Evolutionary conservation across 371 early-diverging fungal genomes (phyloP).

Genomic region (Apophysomyces sp.): DNA sequence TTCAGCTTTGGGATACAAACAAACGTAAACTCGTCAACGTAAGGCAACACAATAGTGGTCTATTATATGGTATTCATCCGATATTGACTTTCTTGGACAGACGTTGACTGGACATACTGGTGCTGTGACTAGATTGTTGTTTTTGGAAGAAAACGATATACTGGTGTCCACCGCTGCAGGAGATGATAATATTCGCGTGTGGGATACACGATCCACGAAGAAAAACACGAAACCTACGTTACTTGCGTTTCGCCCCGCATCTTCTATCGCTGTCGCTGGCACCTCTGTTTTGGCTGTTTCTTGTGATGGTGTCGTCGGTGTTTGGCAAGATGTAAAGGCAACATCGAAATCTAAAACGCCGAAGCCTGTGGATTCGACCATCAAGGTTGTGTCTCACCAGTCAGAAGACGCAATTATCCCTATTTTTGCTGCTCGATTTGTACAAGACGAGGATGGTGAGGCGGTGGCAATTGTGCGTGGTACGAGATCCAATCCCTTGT

Average conservation of each 20-base stretch:
- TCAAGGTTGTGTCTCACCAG: conserved; percentile 37
- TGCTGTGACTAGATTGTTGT: conserved; percentile 40
- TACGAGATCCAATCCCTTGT: conserved; percentile 53
- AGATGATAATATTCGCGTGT: conserved; percentile 64
- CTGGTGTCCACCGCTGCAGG: conserved; percentile 58
- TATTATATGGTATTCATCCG: no score
- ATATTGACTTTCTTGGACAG: no score
- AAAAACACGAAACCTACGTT: conserved; percentile 25
- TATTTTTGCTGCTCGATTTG: conserved; percentile 50
- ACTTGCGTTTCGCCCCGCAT: conserved; percentile 15
- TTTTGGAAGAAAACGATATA: conserved; percentile 43
- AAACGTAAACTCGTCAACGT: conserved; percentile 33
- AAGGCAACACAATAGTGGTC: neutral
- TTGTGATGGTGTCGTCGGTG: conserved; percentile 53
- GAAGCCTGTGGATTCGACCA: conserved; percentile 28
- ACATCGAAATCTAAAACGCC: conserved; percentile 13
- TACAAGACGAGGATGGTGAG: conserved; percentile 18
- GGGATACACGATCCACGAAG: conserved; percentile 44
- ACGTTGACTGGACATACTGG: conserved; percentile 63
- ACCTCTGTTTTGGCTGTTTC: conserved; percentile 53
- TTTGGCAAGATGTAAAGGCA: conserved; percentile 52
- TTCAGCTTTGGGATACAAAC: conserved; percentile 53
- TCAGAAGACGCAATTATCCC: conserved; percentile 31
- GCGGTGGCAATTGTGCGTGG: conserved; percentile 57
- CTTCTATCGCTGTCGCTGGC: conserved; percentile 52